These are phyloP conservation scores for Brassica carinata DNA, from an alignment of 345 rosid species.

Conservation along the genomic window DNA sequence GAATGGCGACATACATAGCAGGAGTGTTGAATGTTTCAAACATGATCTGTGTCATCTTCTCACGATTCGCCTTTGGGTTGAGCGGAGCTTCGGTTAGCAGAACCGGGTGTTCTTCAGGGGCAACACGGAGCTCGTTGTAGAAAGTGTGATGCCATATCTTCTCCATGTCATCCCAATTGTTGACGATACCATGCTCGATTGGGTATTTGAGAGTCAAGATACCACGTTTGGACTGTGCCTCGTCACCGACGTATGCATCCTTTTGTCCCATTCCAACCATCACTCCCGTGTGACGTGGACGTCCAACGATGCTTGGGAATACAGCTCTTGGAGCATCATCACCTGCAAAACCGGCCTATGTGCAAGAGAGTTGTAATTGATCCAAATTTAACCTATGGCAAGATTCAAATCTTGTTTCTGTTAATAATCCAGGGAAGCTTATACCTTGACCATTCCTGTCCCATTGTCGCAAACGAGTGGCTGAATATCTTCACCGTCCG, in stretches of 20 bases:
- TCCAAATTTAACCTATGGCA: not conserved
- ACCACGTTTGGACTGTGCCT: conserved; percentile 76
- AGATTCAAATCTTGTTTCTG: not conserved
- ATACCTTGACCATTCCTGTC: conserved; percentile 69
- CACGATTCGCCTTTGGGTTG: conserved; percentile 67
- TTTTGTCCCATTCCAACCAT: conserved; percentile 75
- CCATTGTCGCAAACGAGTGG: conserved; percentile 73
- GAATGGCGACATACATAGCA: conserved; percentile 68
- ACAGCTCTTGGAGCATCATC: conserved; percentile 80
- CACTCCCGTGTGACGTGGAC: conserved; percentile 70
- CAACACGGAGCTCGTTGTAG: conserved; percentile 64
- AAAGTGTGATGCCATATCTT: conserved; percentile 73
- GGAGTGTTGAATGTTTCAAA: conserved; percentile 66
- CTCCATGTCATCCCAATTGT: conserved; percentile 74
- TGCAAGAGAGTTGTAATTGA: not conserved
- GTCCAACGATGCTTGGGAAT: conserved; percentile 70
- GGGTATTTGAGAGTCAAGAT: conserved; percentile 68
- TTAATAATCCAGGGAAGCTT: not conserved
- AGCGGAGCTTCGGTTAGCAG: conserved; percentile 72
- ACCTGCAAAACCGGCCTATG: conserved; percentile 71
- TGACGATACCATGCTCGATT: conserved; percentile 68
- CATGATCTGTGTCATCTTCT: conserved; percentile 72
- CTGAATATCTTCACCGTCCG: conserved; percentile 64
- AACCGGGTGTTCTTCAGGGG: conserved; percentile 70
- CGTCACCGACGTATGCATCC: conserved; percentile 68